phyloP scores from a whole-genome alignment of 139 green algal genomes.

The Tetradesmus lagerheimii region DNA sequence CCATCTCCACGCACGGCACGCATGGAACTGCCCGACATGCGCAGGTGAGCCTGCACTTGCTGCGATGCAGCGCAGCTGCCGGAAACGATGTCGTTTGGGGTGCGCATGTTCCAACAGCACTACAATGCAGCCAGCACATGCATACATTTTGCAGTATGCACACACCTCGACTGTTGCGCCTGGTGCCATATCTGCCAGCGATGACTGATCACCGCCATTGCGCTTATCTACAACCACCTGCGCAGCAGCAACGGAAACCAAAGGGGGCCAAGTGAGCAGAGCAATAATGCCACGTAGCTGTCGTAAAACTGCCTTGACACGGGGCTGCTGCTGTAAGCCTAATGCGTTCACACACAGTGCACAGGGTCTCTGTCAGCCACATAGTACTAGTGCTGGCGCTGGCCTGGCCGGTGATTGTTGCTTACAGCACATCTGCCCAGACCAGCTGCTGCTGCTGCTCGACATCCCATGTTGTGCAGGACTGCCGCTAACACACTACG shows the following conservation, averaged over 20 bases:
- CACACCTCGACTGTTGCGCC: constrained; percentile 38
- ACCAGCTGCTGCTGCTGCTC: too few relatives aligned
- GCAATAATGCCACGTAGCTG: too few relatives aligned
- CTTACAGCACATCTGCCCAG: too few relatives aligned
- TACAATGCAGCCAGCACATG: not conserved
- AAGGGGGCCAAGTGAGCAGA: not conserved
- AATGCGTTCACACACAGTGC: too few relatives aligned
- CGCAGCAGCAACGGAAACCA: not conserved
- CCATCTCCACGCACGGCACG: too few relatives aligned
- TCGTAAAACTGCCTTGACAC: too few relatives aligned
- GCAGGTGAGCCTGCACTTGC: not conserved
- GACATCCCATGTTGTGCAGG: too few relatives aligned
- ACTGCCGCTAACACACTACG: too few relatives aligned
- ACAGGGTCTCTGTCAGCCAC: too few relatives aligned
- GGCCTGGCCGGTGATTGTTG: too few relatives aligned
- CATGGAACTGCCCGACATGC: too few relatives aligned
- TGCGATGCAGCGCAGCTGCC: not conserved
- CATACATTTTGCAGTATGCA: not conserved
- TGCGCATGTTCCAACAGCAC: not conserved
- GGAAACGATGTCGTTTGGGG: not conserved
- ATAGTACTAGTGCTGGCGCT: not conserved
- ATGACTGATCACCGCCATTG: constrained; percentile 12
- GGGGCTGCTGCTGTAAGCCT: too few relatives aligned
- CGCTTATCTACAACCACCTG: constrained; percentile 44
- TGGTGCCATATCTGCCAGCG: constrained; percentile 35